phyloP scores from a whole-genome alignment of 2,329 filamentous ascomycete genomes.

The Fusarium sambucinum region DNA sequence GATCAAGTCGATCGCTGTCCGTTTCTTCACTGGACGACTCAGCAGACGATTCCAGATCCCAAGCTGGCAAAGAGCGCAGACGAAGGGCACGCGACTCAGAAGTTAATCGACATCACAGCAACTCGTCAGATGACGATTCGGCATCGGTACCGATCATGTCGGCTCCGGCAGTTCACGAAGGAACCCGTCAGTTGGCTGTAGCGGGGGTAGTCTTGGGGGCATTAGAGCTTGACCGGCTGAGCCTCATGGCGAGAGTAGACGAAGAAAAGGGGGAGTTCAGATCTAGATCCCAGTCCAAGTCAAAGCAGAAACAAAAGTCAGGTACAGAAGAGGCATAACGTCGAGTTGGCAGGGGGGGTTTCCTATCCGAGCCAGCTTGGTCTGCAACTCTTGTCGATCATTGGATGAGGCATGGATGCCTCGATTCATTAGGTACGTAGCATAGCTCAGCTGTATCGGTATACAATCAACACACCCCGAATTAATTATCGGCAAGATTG shows the following conservation, averaged over 20 bases:
- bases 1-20: slow-evolving; percentile 36
- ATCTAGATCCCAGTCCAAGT: not conserved
- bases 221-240: slow-evolving; percentile 52
- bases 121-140: slow-evolving; percentile 40
- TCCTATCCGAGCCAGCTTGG: slow-evolving; percentile 39
- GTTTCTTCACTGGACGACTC: slow-evolving; percentile 24
- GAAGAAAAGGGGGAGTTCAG: slow-evolving; percentile 8
- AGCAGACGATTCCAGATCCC: slow-evolving; percentile 24
- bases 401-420: slow-evolving; percentile 21
- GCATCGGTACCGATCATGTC: slow-evolving; percentile 34
- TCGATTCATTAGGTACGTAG: slow-evolving; percentile 25
- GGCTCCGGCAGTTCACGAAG: slow-evolving; percentile 38
- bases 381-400: slow-evolving; percentile 33
- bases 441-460: slow-evolving; percentile 28
- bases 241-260: slow-evolving; percentile 42
- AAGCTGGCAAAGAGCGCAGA: slow-evolving; percentile 49
- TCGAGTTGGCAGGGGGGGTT: slow-evolving; percentile 8
- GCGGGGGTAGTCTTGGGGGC: slow-evolving; percentile 49
- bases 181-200: slow-evolving; percentile 44
- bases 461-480: slow-evolving; percentile 28
- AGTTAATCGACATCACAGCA: slow-evolving; percentile 38
- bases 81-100: slow-evolving; percentile 50
- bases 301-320: slow-evolving; percentile 2
- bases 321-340: slow-evolving; percentile 11
- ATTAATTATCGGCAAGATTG: slow-evolving; percentile 24